Base-by-base conservation (phyloP, 805 yeast species). In the Kodamaea nitidulidarum region DNA sequence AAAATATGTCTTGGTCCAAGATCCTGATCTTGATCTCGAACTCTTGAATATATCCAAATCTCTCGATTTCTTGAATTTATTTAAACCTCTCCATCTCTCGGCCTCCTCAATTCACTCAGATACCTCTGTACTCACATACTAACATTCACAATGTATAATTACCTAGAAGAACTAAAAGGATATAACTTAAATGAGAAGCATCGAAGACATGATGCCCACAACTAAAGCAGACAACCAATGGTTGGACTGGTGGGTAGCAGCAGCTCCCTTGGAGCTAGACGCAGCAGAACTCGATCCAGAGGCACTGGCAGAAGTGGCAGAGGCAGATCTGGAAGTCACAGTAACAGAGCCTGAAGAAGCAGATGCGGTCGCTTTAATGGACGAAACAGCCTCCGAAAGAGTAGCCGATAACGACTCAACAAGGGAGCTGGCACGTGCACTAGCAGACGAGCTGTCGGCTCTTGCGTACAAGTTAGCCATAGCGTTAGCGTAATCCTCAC, bases 171-270 rank as follows among this genome's bases (percentile, higher is more conserved):
- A 27, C 31, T 27, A 27, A 27, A 27, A 9, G 31, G 31, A 27
- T 27, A 27, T 27, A 27, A 27, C 12, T 27, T 35, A 35, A 35
- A 35, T 35, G 30, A 35, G 28, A 18, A 35, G 37, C 18, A 35
- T 22, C 9, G 37, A 35, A n/a, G 37, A 26, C 22, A 35, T 12
- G 15, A 27, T 14, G 14, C 31, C 31, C 10, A 27, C 15, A 10
- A 15, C 31, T 16, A 27, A 5, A 7, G 31, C 31, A 9, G 31
- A 27, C 16, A 27, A 27, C 31, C 31, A 27, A 4, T 27, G 31
- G 31, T 15, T 27, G 31, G 31, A 4, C 5, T 27, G 31, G 31
- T 15, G 31, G 10, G 31, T 7, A 10, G 24, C 18, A 18, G 32
- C 39, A 36, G 25, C 33, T 15, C 26, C 32, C 18, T 36, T 12